Base-by-base conservation (phyloP, 106 monocot species). In the Dactylorhiza incarnata region DNA sequence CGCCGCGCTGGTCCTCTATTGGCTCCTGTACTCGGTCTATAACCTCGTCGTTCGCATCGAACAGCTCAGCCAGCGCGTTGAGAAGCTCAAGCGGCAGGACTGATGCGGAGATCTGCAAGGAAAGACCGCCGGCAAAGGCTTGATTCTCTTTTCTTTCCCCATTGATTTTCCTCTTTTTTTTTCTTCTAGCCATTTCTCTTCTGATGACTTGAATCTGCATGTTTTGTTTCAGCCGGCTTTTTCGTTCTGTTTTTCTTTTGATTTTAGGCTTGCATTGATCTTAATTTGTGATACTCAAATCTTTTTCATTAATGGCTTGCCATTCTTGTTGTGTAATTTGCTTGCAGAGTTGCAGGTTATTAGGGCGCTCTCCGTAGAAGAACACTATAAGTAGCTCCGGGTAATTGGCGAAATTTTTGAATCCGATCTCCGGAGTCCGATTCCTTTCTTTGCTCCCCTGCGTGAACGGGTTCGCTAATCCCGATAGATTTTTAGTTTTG, bases 21-120 rank as follows among this genome's bases (percentile, higher is more conserved):
- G 91, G 91, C 79, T 91, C 14, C 79, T 91, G 63, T 91, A 87
- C 59, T 49, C 91, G 29, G 83, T 91, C 73, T 84, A 85, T 2
- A 73, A 69, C 62, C 78, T 91, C 51, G 67, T 91, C 25, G 56
- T 78, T 63, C 76, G 83, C 43, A 47, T 83, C 49, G 83, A 91
- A 10, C 79, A 81, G 75, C 76, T 87, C 59, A 76, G 51, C 66
- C 85, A 85, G 75, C 75, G 91, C 37, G 15, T 91, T 45, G 87
- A 87, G 75, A 91, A 82, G 77, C 83, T 86, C 72, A 85, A 87
- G 37, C 53, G 84, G 51, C 76, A 76, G 73, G 84, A 84, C 0
- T 84, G 72, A 72, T 13, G 6, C 4, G 48, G 49, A 9, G 14
- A 49, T 49, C 44, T 17, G 72, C 8, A 20, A 72, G 72, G 72